A percentile compares a stretch with the other conserved stretches of the same genome.
Evolutionary conservation across 306 rosid genomes (phyloP).

Genomic region (Sphenostylis stenocarpa): DNA sequence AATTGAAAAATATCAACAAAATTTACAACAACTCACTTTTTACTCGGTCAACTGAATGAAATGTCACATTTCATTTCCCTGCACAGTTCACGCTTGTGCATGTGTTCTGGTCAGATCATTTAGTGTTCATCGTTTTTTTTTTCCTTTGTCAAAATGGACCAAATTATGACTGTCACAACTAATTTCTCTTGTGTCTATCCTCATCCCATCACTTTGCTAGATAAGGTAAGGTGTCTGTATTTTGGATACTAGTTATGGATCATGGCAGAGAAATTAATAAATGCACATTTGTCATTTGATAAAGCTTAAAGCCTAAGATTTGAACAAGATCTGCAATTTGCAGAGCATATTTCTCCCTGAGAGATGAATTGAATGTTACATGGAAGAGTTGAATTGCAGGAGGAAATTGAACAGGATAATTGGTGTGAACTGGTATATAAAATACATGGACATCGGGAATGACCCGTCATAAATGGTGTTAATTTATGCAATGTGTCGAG

Average conservation of each 20-base stretch:
- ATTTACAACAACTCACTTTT: too few species aligned
- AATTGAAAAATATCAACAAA: too few species aligned
- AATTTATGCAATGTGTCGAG: not conserved
- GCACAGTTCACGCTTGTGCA: constrained; percentile 37
- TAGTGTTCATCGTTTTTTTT: constrained; percentile 29
- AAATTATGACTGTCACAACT: constrained; percentile 11
- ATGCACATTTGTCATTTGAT: not conserved
- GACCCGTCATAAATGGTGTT: constrained; percentile 25
- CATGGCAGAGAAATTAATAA: constrained; percentile 1
- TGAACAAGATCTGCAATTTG: not conserved
- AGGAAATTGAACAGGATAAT: constrained; percentile 22
- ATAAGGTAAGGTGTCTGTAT: not conserved
- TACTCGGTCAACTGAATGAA: too few species aligned
- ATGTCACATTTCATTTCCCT: constrained; percentile 29
- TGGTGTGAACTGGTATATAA: not conserved
- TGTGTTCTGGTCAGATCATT: constrained; percentile 43
- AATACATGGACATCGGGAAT: constrained; percentile 24
- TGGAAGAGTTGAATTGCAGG: not conserved
- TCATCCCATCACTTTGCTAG: constrained; percentile 35
- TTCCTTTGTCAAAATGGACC: not conserved
- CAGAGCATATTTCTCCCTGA: not conserved
- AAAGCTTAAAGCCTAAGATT: not conserved
- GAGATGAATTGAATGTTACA: not conserved
- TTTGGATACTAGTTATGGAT: constrained; percentile 13
- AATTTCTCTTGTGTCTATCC: constrained; percentile 15